These are phyloP conservation scores for Euphorbia corollata DNA, from an alignment of 441 rosid species.

Conservation along the genomic window DNA sequence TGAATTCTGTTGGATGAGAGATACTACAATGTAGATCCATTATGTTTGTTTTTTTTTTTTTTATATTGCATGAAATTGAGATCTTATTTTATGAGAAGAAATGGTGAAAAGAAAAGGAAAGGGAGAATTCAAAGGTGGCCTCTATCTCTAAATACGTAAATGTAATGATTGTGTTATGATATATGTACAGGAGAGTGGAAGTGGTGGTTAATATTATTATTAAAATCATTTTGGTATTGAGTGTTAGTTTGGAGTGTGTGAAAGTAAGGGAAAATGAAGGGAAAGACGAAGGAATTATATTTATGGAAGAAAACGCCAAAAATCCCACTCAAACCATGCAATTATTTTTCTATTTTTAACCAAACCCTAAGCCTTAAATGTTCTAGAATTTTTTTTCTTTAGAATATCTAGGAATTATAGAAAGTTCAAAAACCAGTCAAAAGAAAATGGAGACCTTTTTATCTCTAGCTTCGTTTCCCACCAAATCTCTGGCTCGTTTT, in stretches of 20 bases:
- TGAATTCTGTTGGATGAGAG: not conserved
- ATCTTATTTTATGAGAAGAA: not conserved
- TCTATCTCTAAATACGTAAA: not conserved
- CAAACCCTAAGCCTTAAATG: conserved; percentile 14
- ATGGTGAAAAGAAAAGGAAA: not conserved
- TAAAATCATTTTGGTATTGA: not conserved
- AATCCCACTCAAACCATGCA: conserved; percentile 40
- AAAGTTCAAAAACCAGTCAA: conserved; percentile 17
- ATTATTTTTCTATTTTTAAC: conserved; percentile 16
- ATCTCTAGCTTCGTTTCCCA: not conserved
- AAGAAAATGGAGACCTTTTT: conserved; percentile 24
- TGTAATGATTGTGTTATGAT: conserved; percentile 29
- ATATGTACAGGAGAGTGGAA: not conserved
- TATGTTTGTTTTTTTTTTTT: no score
- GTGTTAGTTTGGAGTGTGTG: conserved; percentile 10
- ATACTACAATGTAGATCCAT: no score
- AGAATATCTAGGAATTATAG: not conserved
- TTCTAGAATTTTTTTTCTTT: conserved; percentile 21
- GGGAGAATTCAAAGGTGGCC: not conserved
- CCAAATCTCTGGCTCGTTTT: not conserved
- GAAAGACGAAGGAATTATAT: conserved; percentile 17
- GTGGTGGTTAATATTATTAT: not conserved
- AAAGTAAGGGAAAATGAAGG: conserved; percentile 9
- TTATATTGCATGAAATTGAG: no score
- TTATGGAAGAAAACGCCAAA: conserved; percentile 31